A percentile compares a stretch with the other conserved stretches of the same genome.
Evolutionary conservation across 164 flowering plant species (phyloP).

Genomic region (Aristolochia californica): DNA sequence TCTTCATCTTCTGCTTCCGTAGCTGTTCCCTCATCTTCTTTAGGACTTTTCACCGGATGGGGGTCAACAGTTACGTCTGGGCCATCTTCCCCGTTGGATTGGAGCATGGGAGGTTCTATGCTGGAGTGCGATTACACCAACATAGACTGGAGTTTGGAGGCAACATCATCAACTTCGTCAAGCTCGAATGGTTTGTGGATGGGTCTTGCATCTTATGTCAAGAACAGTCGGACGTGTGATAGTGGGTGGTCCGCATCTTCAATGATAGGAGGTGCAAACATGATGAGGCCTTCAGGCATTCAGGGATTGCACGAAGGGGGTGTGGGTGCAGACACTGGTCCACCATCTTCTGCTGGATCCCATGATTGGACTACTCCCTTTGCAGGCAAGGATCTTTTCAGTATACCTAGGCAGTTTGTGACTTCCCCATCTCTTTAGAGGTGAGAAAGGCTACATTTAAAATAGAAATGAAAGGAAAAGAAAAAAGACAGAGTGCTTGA

Average conservation of each 20-base stretch:
- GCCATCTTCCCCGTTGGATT: slow-evolving; percentile 50
- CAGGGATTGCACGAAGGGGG: slow-evolving; percentile 40
- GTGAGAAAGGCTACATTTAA: slow-evolving; percentile 1
- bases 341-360: slow-evolving; percentile 22
- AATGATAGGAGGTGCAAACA: slow-evolving; percentile 5
- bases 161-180: slow-evolving; percentile 10
- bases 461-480: slow-evolving; percentile 5
- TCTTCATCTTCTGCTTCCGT: slow-evolving; percentile 17
- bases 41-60: slow-evolving; percentile 57
- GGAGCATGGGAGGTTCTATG: slow-evolving; percentile 46
- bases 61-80: slow-evolving; percentile 46
- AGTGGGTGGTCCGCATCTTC: slow-evolving; percentile 14
- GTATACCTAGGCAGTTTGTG: slow-evolving; percentile 56
- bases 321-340: slow-evolving; percentile 5
- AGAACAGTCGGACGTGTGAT: slow-evolving; percentile 22
- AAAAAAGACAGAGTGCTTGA: slow-evolving; percentile 5
- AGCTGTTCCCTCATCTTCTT: slow-evolving; percentile 46
- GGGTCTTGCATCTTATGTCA: slow-evolving; percentile 23
- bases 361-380: slow-evolving; percentile 73
- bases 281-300: slow-evolving; percentile 19
- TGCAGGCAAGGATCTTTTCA: slow-evolving; percentile 55
- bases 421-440: slow-evolving; percentile 54
- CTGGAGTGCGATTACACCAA: slow-evolving; percentile 48
- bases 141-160: slow-evolving; percentile 69
- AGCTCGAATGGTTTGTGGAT: slow-evolving; percentile 29